Evolutionary conservation across 2,329 filamentous ascomycete species (phyloP), one percentile per base, ranked within the genome.

Genomic region (Pseudonectria foliicola): DNA sequence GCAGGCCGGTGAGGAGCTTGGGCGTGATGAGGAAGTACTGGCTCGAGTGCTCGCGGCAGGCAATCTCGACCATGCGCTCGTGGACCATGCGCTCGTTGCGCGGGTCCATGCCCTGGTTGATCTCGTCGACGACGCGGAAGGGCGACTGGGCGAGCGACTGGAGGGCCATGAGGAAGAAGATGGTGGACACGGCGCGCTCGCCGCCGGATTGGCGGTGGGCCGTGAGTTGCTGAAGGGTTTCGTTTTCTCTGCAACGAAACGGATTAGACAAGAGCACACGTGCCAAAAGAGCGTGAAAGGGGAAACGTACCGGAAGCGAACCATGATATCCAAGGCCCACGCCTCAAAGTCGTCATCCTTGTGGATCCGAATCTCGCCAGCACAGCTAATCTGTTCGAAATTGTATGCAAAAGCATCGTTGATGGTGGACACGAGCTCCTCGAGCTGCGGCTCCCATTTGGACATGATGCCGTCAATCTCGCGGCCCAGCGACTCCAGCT

Each of bases 51-150:
- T 88, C 81, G 46, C 78, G 76, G 60, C 92, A 96, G 28, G 92
- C 92, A 55, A 98, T 95, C 54, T 95, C 88, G 7, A 98, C 92
- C 84, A 98, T 93, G 44, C 92, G 85, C 57, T 90, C 87, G 64
- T 98, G 92, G 12, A 98, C 89, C 77, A 95, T 93, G 49, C 92
- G 85, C 64, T 98, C 92, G 62, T 98, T 98, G 52, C 92, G 82
- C 28, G 90, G 92, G 60, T 98, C 92, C 92, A 98, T 98, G 47
- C 92, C 92, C 64, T 98, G 92, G 57, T 98, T 98, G 71, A 98
- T 98, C 66, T 98, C 92, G 62, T 98, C 92, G 39, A 98, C 92
- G 32, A 98, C 90, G 34, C 92, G 87, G 75, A 98, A 98, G 1
- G 92, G 92, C 4, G 89, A 88, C 52, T 88, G 84, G 12, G 92